Base-by-base conservation (phyloP, 495 filamentous ascomycete genomes). In the Penicillium waksmanii region DNA sequence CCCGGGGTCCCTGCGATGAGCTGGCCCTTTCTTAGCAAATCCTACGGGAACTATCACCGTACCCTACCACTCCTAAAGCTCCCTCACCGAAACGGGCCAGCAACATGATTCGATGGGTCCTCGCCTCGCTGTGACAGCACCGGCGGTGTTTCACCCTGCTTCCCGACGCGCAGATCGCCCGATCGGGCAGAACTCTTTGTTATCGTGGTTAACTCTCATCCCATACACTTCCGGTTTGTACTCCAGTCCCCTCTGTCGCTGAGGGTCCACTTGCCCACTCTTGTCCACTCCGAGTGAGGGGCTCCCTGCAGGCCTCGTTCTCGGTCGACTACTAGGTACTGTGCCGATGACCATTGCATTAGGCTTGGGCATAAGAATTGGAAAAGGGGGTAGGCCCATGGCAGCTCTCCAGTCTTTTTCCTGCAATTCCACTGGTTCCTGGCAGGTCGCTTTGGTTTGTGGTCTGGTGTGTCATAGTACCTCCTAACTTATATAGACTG, bases 1-100 rank as follows among this genome's bases (percentile, higher is more conserved):
- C 55, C 66, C 58, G 49, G 3, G 34, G 62, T 57, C 73, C 71
- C 73, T 72, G 69, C 73, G 70, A 70, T 76, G 74, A 75, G 73
- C 66, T 77, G 74, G 73, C 74, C 61, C 53, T 51, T 66, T 44
- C 42, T 44, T 17, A 44, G 42, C 4, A n/a, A 44, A 8, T 19
- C 17, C 17, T 44, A 44, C 7, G 42, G 42, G 42, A 44, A 17
- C 42, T 44, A 17, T 17, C 42, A 44, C 42, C 17, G 17, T 1
- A 19, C 1, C 17, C 42, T 18, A 44, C 12, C 17, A 44, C 42
- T 44, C 1, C 36, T 13, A 38, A 38, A 12, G 12, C 36, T 38
- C 15, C 36, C 11, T 38, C 36, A 38, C 36, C 36, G 65, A 73
- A 67, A 59, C 40, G 21, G 23, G 36, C 46, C 61, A 55, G 40